A percentile compares a stretch with the other conserved stretches of the same genome.
phyloP scores from a whole-genome alignment of 2,329 filamentous ascomycete genomes.

The Apiospora rasikravindrae region DNA sequence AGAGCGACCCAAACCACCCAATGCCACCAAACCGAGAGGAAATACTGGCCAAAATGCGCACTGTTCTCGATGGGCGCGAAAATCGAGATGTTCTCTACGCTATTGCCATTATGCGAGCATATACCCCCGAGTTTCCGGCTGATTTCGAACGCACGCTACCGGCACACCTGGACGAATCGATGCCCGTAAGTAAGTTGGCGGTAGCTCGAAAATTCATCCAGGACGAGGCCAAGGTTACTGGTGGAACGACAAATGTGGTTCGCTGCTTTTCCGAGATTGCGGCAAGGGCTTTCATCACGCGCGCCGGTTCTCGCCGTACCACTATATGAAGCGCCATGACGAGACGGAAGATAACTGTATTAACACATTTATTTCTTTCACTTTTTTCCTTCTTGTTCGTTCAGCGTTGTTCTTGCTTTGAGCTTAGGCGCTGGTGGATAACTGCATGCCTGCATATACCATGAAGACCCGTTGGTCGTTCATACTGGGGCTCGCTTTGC shows the following conservation, averaged over 20 bases:
- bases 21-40: slow-evolving; percentile 66
- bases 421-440: slow-evolving; percentile 16
- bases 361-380: neutral
- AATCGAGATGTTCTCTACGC: slow-evolving; percentile 92
- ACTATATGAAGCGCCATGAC: slow-evolving; percentile 1
- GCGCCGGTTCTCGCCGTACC: slow-evolving; percentile 40
- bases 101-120: slow-evolving; percentile 78
- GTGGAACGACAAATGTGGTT: slow-evolving; percentile 77
- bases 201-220: slow-evolving; percentile 74
- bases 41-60: slow-evolving; percentile 68
- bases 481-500: neutral
- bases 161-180: slow-evolving; percentile 68
- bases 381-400: neutral
- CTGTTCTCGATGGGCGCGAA: slow-evolving; percentile 78
- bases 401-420: slow-evolving; percentile 12
- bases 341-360: neutral
- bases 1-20: slow-evolving; percentile 60
- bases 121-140: slow-evolving; percentile 68
- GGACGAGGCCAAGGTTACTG: slow-evolving; percentile 64
- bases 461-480: neutral
- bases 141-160: slow-evolving; percentile 62
- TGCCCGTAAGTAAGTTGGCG: slow-evolving; percentile 68
- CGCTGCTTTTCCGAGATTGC: slow-evolving; percentile 73
- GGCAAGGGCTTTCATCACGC: slow-evolving; percentile 61
- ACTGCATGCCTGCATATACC: slow-evolving; percentile 14